These are phyloP conservation scores for Phytophthora chlamydospora DNA, from an alignment of 352 stramenopile genomes.

Conservation along the genomic window DNA sequence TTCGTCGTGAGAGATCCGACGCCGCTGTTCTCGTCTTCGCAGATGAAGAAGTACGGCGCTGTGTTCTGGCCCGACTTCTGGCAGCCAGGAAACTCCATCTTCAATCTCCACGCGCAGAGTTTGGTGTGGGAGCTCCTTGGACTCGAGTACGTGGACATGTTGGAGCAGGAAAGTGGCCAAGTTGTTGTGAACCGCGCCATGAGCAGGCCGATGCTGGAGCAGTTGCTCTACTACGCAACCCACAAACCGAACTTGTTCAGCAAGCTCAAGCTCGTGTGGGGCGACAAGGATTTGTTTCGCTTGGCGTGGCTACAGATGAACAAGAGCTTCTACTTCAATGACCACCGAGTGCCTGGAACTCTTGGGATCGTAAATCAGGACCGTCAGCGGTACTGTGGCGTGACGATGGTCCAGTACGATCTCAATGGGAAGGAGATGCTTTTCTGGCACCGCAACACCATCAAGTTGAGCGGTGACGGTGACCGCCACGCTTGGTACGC, in stretches of 20 bases:
- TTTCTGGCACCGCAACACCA: conserved; percentile 62
- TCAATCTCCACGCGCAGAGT: conserved; percentile 65
- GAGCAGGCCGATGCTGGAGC: conserved; percentile 45
- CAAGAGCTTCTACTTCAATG: conserved; percentile 46
- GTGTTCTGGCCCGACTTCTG: conserved; percentile 65
- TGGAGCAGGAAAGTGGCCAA: conserved; percentile 62
- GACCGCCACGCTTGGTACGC: conserved; percentile 49
- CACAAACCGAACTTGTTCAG: conserved; percentile 49
- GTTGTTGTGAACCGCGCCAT: conserved; percentile 44
- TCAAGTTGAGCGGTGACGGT: conserved; percentile 60
- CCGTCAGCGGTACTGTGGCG: conserved; percentile 45
- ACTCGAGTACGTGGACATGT: conserved; percentile 51
- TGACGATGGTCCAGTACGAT: conserved; percentile 65
- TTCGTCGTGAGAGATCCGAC: conserved; percentile 51
- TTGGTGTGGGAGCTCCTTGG: conserved; percentile 58
- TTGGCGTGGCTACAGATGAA: conserved; percentile 51
- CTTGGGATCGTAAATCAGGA: conserved; percentile 46
- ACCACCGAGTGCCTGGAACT: conserved; percentile 40
- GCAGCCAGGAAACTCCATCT: conserved; percentile 56
- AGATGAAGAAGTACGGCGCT: conserved; percentile 40
- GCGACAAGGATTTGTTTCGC: conserved; percentile 67
- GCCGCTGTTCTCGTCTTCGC: conserved; percentile 39
- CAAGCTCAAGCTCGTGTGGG: conserved; percentile 58
- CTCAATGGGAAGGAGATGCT: conserved; percentile 40
- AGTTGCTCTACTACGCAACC: conserved; percentile 54